Evolutionary conservation across 495 filamentous ascomycete species (phyloP), one percentile per base, ranked within the genome.

Genomic region (Tuber calosporum): DNA sequence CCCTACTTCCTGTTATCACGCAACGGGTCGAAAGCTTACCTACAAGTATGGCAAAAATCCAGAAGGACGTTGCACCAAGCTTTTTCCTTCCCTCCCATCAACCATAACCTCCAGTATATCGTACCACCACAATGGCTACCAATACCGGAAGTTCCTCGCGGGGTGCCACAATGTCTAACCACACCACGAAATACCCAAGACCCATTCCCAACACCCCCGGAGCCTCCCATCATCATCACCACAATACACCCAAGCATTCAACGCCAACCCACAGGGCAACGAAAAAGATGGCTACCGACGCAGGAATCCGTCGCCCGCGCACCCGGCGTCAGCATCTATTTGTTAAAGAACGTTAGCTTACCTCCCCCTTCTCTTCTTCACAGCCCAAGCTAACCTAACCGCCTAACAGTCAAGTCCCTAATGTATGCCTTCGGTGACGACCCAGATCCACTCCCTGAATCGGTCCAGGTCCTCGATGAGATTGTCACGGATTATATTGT

Each of bases 401-500:
- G n/a, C 41, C 34, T 34, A 38, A 71, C 74, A 96, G 93, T 97
- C 41, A 85, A 88, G 68, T 86, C 89, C 42, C 89, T 96, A 67
- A 92, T 99, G 76, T 91, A 90, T 83, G 93, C 92, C 74, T 93
- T 91, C 82, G 95, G 95, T 73, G 95, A 97, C 81, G 84, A 86
- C 72, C 82, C 81, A 22, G 78, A 85, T 30, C 91, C 94, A 0
- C 89, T 98, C 34, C 89, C 90, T 13, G 89, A 92, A 78, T 97
- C 94, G 22, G 88, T 96, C 58, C 88, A 89, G 69, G 89, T 94
- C 69, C 89, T 98, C 22, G 95, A 98, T 82, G 94, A 97, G 83
- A 93, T 99, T 72, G 87, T 95, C 70, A 96, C 93, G 66, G 95
- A 97, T 82, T 94, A 92, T 83, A 88, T 93, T 72, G 89, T 95